Conservation (phyloP, 2,329 filamentous ascomycete genomes). For the Periconia digitata region DNA sequence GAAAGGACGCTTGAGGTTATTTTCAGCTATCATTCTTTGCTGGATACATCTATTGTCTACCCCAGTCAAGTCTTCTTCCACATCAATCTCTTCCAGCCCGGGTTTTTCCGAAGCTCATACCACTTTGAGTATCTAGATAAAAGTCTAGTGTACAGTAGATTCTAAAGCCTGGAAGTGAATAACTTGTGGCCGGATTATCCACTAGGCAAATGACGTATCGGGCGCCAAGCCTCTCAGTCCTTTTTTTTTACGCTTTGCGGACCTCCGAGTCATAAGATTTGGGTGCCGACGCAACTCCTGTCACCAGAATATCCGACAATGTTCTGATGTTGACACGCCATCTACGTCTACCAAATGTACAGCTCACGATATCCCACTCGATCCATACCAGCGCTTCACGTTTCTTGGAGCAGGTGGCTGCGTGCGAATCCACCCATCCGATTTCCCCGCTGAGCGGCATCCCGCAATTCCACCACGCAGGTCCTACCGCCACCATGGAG, state of each 20-base stretch:
- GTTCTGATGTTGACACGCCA: constrained; percentile 33
- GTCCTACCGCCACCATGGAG: constrained; percentile 26
- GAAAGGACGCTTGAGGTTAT: no score
- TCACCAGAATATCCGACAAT: constrained; percentile 9
- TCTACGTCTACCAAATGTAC: constrained; percentile 40
- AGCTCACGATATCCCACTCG: constrained; percentile 15
- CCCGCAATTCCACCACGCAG: constrained; percentile 4
- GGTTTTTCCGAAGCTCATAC: no score
- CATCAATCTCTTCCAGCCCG: no score
- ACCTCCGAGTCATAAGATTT: constrained; percentile 31
- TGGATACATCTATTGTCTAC: no score
- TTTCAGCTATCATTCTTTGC: no score
- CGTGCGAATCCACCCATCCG: constrained; percentile 16
- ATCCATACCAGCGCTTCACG: constrained; percentile 13
- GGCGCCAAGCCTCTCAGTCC: constrained; percentile 23
- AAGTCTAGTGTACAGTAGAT: no score
- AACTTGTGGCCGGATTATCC: no score
- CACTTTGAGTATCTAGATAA: no score
- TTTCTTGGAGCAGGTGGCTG: constrained; percentile 29
- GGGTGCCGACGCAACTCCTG: constrained; percentile 24
- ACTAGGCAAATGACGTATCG: constrained; percentile 31
- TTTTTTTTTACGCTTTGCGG: constrained; percentile 15
- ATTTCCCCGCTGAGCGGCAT: constrained; percentile 26
- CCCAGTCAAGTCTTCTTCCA: no score
- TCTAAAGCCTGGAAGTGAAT: no score